Conservation (phyloP, 1,284 basidiomycete genomes). For the Ustilago cynodontis region DNA sequence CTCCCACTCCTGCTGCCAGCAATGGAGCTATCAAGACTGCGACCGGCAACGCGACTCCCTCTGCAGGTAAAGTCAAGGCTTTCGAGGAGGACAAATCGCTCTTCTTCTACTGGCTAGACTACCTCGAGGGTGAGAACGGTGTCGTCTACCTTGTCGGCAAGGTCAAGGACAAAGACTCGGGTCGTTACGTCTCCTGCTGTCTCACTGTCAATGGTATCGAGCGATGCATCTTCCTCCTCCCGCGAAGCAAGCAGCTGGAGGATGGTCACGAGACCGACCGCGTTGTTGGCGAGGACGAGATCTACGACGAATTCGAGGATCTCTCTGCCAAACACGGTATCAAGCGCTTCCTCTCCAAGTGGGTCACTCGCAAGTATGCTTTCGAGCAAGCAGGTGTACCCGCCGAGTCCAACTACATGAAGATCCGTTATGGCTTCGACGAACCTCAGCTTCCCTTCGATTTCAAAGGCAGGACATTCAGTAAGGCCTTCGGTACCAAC, state of each 20-base stretch:
- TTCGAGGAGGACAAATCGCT: conserved; percentile 61
- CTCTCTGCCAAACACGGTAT: conserved; percentile 81
- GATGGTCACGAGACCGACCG: conserved; percentile 79
- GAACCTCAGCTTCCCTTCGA: conserved; percentile 74
- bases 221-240: conserved; percentile 93
- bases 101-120: conserved; percentile 69
- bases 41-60: conserved; percentile 19
- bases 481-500: conserved; percentile 89
- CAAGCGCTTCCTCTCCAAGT: conserved; percentile 77
- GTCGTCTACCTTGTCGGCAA: conserved; percentile 68
- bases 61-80: conserved; percentile 49
- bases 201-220: conserved; percentile 87
- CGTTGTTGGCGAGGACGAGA: conserved; percentile 74
- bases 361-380: conserved; percentile 90
- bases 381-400: conserved; percentile 90
- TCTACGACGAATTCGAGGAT: conserved; percentile 86
- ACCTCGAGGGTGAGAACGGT: conserved; percentile 64
- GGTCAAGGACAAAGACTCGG: conserved; percentile 65
- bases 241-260: conserved; percentile 71
- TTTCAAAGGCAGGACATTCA: conserved; percentile 84
- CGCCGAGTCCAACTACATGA: conserved; percentile 87
- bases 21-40: conserved; percentile 25
- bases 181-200: conserved; percentile 85
- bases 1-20: conserved; percentile 24
- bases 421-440: conserved; percentile 72